These are phyloP conservation scores for Boletus rubropictus DNA, from an alignment of 768 basidiomycete species.

Conservation along the genomic window DNA sequence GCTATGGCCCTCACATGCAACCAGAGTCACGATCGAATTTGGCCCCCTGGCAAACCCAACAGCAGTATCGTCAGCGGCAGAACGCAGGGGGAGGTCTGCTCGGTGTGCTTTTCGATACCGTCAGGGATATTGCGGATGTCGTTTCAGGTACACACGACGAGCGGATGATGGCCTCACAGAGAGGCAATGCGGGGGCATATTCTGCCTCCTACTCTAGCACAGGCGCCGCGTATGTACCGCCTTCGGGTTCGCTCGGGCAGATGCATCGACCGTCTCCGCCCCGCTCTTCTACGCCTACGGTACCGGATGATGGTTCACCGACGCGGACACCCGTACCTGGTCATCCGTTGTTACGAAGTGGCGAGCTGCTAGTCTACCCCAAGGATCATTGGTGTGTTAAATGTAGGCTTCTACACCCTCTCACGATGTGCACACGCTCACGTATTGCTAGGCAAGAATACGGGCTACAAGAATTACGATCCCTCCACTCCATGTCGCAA, in stretches of 20 bases:
- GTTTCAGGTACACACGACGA: slow-evolving; percentile 26
- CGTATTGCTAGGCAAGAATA: slow-evolving; percentile 54
- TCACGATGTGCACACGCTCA: not conserved
- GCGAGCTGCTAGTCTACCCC: slow-evolving; percentile 66
- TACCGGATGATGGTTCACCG: slow-evolving; percentile 52
- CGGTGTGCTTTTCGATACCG: slow-evolving; percentile 23
- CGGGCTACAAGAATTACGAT: slow-evolving; percentile 67
- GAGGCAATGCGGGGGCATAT: slow-evolving; percentile 18
- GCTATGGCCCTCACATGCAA: slow-evolving; percentile 6
- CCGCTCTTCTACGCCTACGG: slow-evolving; percentile 1
- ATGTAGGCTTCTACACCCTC: slow-evolving; percentile 42
- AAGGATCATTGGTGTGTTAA: slow-evolving; percentile 55
- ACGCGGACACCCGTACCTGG: slow-evolving; percentile 60
- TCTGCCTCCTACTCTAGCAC: slow-evolving; percentile 13
- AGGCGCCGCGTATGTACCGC: slow-evolving; percentile 5
- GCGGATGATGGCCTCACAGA: slow-evolving; percentile 7
- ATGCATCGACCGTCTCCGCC: slow-evolving; percentile 17
- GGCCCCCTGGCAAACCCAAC: slow-evolving; percentile 20
- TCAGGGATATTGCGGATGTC: slow-evolving; percentile 25
- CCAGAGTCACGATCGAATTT: slow-evolving; percentile 11
- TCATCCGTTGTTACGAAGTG: slow-evolving; percentile 57
- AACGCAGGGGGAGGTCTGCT: slow-evolving; percentile 23
- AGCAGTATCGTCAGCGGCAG: slow-evolving; percentile 16
- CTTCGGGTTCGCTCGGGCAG: too few species aligned
- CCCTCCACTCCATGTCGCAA: slow-evolving; percentile 63